Conservation (phyloP, 2,329 filamentous ascomycete species). For the Colletotrichum godetiae region DNA sequence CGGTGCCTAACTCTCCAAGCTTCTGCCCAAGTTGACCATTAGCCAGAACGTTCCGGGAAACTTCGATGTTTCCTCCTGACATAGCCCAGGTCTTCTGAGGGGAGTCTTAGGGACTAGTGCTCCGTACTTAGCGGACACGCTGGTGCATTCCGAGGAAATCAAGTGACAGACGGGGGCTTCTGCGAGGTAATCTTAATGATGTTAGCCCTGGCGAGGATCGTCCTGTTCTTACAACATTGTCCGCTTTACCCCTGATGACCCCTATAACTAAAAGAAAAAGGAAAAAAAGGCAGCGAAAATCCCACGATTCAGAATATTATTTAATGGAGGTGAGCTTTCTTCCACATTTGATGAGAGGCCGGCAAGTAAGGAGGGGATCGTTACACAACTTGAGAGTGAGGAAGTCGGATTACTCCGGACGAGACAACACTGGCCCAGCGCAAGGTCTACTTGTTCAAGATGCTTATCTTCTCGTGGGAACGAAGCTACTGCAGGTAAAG, state of each 20-base stretch:
- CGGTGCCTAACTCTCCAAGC: neutral
- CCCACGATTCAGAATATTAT: neutral
- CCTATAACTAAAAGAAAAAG: neutral
- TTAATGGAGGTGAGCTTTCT: neutral
- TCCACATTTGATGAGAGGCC: neutral
- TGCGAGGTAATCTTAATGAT: neutral
- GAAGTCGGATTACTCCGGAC: neutral
- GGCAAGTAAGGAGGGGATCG: neutral
- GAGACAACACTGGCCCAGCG: neutral
- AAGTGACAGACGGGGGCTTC: neutral
- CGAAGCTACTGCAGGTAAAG: neutral
- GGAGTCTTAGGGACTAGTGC: too few relatives aligned
- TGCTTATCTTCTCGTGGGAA: neutral
- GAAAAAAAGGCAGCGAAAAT: neutral
- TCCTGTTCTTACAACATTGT: neutral
- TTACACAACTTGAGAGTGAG: neutral
- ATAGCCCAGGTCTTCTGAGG: too few relatives aligned
- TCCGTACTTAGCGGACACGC: neutral
- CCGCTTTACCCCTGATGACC: neutral
- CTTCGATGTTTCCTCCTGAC: neutral
- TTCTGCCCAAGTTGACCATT: neutral
- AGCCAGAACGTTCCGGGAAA: neutral
- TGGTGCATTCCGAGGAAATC: neutral
- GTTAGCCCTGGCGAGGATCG: neutral
- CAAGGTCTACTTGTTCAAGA: neutral